Evolutionary conservation across 2,329 filamentous ascomycete species (phyloP).

Genomic region (Phaeosphaeriaceae sp.): DNA sequence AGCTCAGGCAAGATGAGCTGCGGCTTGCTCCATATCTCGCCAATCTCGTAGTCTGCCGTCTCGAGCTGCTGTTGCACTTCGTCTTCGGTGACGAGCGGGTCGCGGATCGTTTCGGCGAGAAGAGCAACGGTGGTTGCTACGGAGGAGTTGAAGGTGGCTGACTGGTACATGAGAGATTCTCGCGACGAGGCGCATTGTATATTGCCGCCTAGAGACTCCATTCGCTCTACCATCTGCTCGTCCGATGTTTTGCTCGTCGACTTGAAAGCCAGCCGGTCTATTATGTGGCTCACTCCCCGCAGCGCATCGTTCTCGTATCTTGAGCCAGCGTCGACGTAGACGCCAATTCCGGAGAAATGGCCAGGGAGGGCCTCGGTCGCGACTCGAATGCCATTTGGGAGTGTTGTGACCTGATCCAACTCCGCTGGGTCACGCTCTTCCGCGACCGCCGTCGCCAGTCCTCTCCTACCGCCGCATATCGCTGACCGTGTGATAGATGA

Average conservation of each 20-base stretch:
- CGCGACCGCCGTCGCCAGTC: conserved; percentile 39
- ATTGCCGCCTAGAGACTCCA: conserved; percentile 91
- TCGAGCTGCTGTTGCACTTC: conserved; percentile 87
- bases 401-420: conserved; percentile 84
- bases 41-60: conserved; percentile 94
- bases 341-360: conserved; percentile 91
- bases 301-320: conserved; percentile 88
- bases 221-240: conserved; percentile 85
- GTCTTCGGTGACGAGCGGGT: conserved; percentile 82
- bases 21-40: conserved; percentile 96
- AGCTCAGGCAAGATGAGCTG: conserved; percentile 95
- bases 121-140: conserved; percentile 83
- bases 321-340: conserved; percentile 95
- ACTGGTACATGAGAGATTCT: conserved; percentile 98
- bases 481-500: conserved; percentile 22
- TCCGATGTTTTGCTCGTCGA: conserved; percentile 73
- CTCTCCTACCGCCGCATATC: conserved; percentile 30
- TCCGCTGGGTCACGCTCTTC: conserved; percentile 77
- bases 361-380: conserved; percentile 94
- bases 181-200: conserved; percentile 96
- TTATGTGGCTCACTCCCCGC: conserved; percentile 91
- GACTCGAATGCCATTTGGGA: conserved; percentile 91
- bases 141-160: conserved; percentile 93
- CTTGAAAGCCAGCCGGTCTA: conserved; percentile 96
- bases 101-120: conserved; percentile 90